Percentiles rank a stretch among this genome's conserved stretches.
These are phyloP conservation scores for Backusella parvicylindrica DNA, from an alignment of 192 early-diverging fungal species.

Conservation along the genomic window DNA sequence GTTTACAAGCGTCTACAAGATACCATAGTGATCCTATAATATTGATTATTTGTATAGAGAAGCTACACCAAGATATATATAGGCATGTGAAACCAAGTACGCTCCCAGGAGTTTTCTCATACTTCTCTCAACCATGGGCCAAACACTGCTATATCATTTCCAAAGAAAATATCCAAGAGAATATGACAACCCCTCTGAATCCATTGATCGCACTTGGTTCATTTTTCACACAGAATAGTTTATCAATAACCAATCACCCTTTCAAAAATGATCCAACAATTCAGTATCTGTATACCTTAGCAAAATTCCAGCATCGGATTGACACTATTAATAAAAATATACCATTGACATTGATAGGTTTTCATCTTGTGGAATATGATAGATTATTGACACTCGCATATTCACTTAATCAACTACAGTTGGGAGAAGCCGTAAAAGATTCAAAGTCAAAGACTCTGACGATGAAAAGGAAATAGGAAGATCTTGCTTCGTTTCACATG, in stretches of 20 bases:
- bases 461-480: slow-evolving; percentile 4
- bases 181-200: no score
- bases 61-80: not conserved
- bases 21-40: not conserved
- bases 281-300: no score
- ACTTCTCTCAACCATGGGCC: not conserved
- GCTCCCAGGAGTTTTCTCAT: not conserved
- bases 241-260: no score
- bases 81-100: not conserved
- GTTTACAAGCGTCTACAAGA: not conserved
- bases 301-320: no score
- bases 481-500: not conserved
- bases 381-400: not conserved
- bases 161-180: no score
- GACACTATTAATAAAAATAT: no score
- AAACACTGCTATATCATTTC: not conserved
- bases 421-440: not conserved
- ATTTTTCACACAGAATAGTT: no score
- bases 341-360: no score
- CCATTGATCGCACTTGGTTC: no score
- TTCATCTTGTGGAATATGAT: no score
- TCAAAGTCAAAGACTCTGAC: not conserved
- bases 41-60: not conserved
- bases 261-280: no score
- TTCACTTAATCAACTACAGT: not conserved